A percentile compares a stretch with the other conserved stretches of the same genome.
phyloP scores from a whole-genome alignment of 768 basidiomycete genomes.

The Suillus hirtellus region DNA sequence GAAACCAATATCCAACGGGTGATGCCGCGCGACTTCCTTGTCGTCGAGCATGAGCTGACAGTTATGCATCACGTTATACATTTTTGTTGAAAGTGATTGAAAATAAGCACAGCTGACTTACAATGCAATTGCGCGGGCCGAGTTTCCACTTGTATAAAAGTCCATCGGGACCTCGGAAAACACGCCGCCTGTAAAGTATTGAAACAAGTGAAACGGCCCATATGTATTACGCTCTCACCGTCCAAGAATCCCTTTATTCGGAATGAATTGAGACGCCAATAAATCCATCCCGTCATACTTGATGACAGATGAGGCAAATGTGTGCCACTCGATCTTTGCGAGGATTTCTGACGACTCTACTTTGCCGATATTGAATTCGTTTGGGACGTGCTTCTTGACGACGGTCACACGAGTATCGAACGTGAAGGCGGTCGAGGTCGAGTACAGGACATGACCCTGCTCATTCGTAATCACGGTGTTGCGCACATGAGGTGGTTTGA shows the following conservation, averaged over 20 bases:
- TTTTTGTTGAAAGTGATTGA: not conserved
- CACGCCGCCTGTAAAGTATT: constrained; percentile 5
- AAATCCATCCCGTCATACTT: constrained; percentile 24
- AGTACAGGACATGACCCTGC: constrained; percentile 17
- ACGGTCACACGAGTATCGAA: constrained; percentile 13
- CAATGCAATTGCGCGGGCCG: constrained; percentile 7
- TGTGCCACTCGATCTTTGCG: constrained; percentile 29
- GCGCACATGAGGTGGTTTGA: constrained; percentile 10
- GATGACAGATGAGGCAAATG: constrained; percentile 23
- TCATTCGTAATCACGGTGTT: constrained; percentile 16
- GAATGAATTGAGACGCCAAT: constrained; percentile 17
- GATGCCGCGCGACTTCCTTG: constrained; percentile 4
- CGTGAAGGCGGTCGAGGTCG: constrained; percentile 14
- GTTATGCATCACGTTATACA: not conserved
- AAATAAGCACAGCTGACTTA: constrained; percentile 1
- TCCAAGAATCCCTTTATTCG: constrained; percentile 11
- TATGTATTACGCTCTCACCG: constrained; percentile 5
- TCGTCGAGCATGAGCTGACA: constrained; percentile 3
- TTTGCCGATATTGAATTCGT: constrained; percentile 12
- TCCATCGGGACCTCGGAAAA: constrained; percentile 13
- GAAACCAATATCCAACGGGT: not conserved
- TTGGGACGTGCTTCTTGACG: constrained; percentile 12
- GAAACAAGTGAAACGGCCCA: not conserved
- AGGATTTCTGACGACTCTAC: constrained; percentile 24
- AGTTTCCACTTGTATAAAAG: constrained; percentile 12